Conservation (phyloP, 75 land plant species). For the Adiantum capillusveneris region DNA sequence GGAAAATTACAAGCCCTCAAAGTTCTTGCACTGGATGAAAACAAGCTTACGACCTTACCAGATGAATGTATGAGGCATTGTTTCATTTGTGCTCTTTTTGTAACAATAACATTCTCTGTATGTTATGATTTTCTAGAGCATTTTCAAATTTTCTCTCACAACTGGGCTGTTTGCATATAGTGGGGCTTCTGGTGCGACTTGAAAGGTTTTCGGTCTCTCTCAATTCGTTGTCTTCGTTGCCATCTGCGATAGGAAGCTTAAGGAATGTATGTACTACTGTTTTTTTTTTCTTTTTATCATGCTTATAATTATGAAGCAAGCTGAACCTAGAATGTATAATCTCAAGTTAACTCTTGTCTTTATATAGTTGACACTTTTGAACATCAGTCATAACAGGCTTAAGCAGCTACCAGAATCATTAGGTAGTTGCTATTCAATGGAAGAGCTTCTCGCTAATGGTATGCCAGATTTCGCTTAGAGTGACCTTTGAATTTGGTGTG, state of each 20-base stretch:
- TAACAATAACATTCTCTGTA: neutral
- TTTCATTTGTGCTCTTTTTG: neutral
- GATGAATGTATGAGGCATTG: conserved; percentile 62
- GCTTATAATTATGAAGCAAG: neutral
- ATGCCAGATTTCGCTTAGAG: conserved; percentile 5
- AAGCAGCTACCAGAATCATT: conserved; percentile 73
- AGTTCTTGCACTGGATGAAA: conserved; percentile 69
- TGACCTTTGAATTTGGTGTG: no score
- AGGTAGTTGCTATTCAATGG: conserved; percentile 84
- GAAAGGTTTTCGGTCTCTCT: conserved; percentile 68
- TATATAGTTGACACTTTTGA: conserved; percentile 62
- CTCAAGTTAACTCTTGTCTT: neutral
- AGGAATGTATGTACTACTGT: conserved; percentile 62
- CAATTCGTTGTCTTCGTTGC: conserved; percentile 52
- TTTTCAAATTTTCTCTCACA: conserved; percentile 7
- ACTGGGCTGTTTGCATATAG: conserved; percentile 27
- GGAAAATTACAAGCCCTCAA: conserved; percentile 77
- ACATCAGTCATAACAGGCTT: conserved; percentile 67
- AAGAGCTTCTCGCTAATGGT: conserved; percentile 92
- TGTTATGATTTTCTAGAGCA: neutral
- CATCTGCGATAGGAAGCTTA: conserved; percentile 81
- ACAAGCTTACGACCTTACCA: conserved; percentile 63
- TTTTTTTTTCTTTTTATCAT: neutral
- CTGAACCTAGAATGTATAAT: neutral
- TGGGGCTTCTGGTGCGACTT: conserved; percentile 80